phyloP scores from a whole-genome alignment of 495 filamentous ascomycete genomes.

The Elaphomyces granulatus region DNA sequence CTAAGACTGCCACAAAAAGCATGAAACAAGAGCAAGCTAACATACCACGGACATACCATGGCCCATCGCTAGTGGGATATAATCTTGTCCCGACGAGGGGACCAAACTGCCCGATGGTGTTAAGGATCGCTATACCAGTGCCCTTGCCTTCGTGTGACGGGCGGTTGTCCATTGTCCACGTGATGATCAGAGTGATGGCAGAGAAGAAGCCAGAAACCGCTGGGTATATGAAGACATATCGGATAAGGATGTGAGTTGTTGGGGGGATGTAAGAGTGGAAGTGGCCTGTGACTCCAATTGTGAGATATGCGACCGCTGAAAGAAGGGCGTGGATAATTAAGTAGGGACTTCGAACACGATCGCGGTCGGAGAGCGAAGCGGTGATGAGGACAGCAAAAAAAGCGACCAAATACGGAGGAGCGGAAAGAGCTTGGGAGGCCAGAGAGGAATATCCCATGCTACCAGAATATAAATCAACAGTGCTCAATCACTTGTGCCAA shows the following conservation, averaged over 20 bases:
- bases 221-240: slow-evolving; percentile 44
- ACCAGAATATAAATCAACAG: not conserved
- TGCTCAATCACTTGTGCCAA: not conserved
- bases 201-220: slow-evolving; percentile 47
- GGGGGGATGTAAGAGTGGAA: slow-evolving; percentile 23
- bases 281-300: slow-evolving; percentile 33
- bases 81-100: slow-evolving; percentile 46
- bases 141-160: slow-evolving; percentile 39
- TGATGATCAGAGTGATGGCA: slow-evolving; percentile 46
- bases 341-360: slow-evolving; percentile 32
- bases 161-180: slow-evolving; percentile 52
- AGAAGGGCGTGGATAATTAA: slow-evolving; percentile 37
- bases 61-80: slow-evolving; percentile 41
- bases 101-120: slow-evolving; percentile 47
- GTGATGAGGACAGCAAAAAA: slow-evolving; percentile 36
- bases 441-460: slow-evolving; percentile 37
- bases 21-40: slow-evolving; percentile 44
- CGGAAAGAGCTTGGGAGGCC: slow-evolving; percentile 39
- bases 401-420: slow-evolving; percentile 41
- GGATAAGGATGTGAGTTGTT: slow-evolving; percentile 21
- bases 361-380: slow-evolving; percentile 37
- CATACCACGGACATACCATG: slow-evolving; percentile 47
- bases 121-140: slow-evolving; percentile 41
- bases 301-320: slow-evolving; percentile 45
- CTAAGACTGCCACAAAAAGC: slow-evolving; percentile 33